A percentile compares a stretch with the other conserved stretches of the same genome.
Conservation (phyloP, 805 yeast species). For the Jamesozyma gamospora region DNA sequence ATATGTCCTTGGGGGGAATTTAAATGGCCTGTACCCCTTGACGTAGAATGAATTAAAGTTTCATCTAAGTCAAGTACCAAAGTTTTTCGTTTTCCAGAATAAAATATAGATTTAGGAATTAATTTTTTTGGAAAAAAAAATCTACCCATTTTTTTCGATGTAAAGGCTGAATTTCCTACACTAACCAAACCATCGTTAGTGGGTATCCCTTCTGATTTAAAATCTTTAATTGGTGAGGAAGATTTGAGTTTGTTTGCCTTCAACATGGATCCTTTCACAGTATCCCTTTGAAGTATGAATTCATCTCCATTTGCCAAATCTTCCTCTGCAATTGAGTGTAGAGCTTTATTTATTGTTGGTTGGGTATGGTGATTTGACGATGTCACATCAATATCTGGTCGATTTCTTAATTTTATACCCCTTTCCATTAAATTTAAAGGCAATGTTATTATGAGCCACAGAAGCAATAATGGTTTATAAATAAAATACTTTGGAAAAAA, state of each 20-base stretch:
- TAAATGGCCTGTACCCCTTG: conserved; percentile 38
- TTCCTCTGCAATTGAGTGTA: conserved; percentile 13
- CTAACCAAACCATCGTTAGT: conserved; percentile 2
- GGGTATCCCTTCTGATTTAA: neutral
- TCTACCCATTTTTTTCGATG: conserved; percentile 31
- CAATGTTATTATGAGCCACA: conserved; percentile 44
- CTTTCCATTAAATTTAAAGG: conserved; percentile 41
- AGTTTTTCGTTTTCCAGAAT: conserved; percentile 39
- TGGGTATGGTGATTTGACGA: too few species aligned
- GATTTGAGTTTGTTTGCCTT: conserved; percentile 6
- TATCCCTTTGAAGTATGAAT: conserved; percentile 23
- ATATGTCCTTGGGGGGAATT: conserved; percentile 42
- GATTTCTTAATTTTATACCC: conserved; percentile 14
- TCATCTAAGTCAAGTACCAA: conserved; percentile 87
- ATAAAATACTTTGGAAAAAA: conserved; percentile 43
- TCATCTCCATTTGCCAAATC: conserved; percentile 24
- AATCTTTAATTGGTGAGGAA: conserved; percentile 2
- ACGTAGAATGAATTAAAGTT: conserved; percentile 83
- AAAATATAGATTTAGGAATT: conserved; percentile 30
- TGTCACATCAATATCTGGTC: neutral
- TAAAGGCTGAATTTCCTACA: conserved; percentile 8
- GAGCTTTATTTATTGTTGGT: too few species aligned
- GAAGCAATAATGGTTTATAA: conserved; percentile 40
- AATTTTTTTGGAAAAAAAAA: conserved; percentile 35
- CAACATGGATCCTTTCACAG: conserved; percentile 25